Percentiles rank a stretch among this genome's conserved stretches.
Conservation (phyloP, 2,329 filamentous ascomycete genomes). For the Coleophoma crateriformis region DNA sequence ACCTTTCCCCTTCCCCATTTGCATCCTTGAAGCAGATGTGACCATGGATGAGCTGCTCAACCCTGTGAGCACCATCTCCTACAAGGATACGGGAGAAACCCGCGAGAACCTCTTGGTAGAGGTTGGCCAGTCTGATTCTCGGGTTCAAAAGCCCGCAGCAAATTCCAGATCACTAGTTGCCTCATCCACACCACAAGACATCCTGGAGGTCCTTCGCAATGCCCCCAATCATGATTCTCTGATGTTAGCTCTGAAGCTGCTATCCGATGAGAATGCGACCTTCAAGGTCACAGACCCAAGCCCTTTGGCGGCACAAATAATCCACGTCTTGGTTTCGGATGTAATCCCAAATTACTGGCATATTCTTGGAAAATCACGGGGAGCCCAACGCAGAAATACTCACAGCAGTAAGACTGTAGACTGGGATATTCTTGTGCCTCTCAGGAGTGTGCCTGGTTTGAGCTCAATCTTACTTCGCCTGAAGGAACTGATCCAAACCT, state of each 20-base stretch:
- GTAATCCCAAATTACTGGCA: slow-evolving; percentile 82
- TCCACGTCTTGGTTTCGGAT: slow-evolving; percentile 67
- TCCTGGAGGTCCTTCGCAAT: slow-evolving; percentile 51
- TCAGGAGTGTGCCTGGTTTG: slow-evolving; percentile 71
- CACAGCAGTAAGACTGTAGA: slow-evolving; percentile 14
- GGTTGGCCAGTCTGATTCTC: not conserved
- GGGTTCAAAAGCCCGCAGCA: no score
- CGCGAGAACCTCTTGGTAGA: slow-evolving; percentile 15
- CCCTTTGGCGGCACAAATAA: slow-evolving; percentile 66
- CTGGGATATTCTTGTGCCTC: slow-evolving; percentile 48
- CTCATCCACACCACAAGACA: slow-evolving; percentile 33
- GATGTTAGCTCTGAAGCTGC: slow-evolving; percentile 43
- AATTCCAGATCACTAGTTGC: no score
- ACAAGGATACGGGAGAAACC: slow-evolving; percentile 13
- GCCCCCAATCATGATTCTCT: slow-evolving; percentile 59
- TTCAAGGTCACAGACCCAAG: slow-evolving; percentile 59
- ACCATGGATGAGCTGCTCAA: slow-evolving; percentile 43
- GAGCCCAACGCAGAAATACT: slow-evolving; percentile 16
- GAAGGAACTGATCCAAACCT: slow-evolving; percentile 51
- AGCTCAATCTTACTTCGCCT: slow-evolving; percentile 72
- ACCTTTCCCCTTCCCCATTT: no score
- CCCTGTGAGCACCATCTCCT: slow-evolving; percentile 35
- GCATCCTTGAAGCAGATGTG: no score
- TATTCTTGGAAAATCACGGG: slow-evolving; percentile 42
- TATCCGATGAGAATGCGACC: slow-evolving; percentile 30